Evolutionary conservation across 306 rosid genomes (phyloP).

Genomic region (Crotalaria pallida): DNA sequence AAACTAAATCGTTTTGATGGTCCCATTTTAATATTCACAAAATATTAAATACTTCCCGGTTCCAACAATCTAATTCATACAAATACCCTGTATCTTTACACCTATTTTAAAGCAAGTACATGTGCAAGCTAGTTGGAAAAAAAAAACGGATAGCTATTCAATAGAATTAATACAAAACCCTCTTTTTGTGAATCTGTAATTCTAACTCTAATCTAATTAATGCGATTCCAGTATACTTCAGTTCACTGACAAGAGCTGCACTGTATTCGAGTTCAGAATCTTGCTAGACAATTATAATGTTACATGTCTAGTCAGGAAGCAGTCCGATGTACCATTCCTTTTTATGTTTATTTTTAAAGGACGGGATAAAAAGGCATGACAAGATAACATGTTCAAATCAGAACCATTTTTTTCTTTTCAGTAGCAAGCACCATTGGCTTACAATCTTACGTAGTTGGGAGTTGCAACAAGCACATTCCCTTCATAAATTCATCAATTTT

Average conservation of each 20-base stretch:
- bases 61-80: neutral
- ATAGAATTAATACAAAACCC: neutral
- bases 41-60: neutral
- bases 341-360: neutral
- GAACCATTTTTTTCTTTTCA: neutral
- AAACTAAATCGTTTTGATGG: neutral
- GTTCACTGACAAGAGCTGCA: neutral
- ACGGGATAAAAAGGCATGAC: neutral
- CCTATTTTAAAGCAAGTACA: neutral
- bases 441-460: neutral
- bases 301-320: neutral
- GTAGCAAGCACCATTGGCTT: neutral
- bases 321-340: neutral
- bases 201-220: neutral
- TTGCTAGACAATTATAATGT: neutral
- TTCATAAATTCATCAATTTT: neutral
- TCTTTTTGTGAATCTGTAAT: neutral
- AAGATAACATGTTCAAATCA: neutral
- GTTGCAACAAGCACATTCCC: neutral
- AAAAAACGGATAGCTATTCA: neutral
- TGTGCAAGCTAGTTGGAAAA: neutral
- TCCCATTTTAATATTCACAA: neutral
- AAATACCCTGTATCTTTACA: neutral
- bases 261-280: neutral
- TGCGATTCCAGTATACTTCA: neutral